A percentile compares a stretch with the other conserved stretches of the same genome.
Evolutionary conservation across 768 basidiomycete genomes (phyloP).

Genomic region (Boletus tylopilopsis): DNA sequence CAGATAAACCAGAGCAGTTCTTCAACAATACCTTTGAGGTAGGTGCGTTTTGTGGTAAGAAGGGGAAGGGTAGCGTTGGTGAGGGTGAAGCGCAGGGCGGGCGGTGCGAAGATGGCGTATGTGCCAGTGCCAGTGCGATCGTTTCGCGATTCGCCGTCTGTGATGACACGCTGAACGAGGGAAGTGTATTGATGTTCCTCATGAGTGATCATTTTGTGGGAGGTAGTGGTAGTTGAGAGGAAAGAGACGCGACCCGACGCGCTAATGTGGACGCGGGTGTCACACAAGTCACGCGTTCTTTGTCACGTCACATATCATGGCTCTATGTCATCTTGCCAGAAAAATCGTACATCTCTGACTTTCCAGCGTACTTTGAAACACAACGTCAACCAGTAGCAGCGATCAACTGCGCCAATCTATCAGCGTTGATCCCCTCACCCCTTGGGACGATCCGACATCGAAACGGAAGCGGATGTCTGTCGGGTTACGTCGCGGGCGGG

Average conservation of each 20-base stretch:
- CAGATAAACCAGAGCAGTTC: conserved; percentile 94
- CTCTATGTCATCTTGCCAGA: too few relatives aligned
- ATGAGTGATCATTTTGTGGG: conserved; percentile 35
- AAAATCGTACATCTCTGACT: too few relatives aligned
- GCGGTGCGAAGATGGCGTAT: conserved; percentile 87
- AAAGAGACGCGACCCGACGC: conserved; percentile 4
- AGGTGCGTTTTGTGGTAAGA: conserved; percentile 93
- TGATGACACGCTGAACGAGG: conserved; percentile 74
- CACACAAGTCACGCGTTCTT: conserved; percentile 6
- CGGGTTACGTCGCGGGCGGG: too few relatives aligned
- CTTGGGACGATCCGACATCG: not conserved
- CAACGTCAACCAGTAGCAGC: too few relatives aligned
- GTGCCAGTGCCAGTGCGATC: conserved; percentile 97
- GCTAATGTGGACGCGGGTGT: conserved; percentile 8
- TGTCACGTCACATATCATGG: conserved; percentile 23
- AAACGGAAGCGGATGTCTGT: not conserved
- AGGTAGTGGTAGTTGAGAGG: conserved; percentile 9
- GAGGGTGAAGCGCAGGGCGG: conserved; percentile 85
- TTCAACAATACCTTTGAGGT: conserved; percentile 85
- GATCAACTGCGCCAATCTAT: too few relatives aligned
- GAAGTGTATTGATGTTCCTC: conserved; percentile 90
- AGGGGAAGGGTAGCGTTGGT: conserved; percentile 73
- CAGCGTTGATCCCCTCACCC: too few relatives aligned
- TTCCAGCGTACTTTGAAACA: too few relatives aligned
- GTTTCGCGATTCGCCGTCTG: conserved; percentile 70